phyloP scores from a whole-genome alignment of 179 eudicot species.

The Actinidia chinensis region DNA sequence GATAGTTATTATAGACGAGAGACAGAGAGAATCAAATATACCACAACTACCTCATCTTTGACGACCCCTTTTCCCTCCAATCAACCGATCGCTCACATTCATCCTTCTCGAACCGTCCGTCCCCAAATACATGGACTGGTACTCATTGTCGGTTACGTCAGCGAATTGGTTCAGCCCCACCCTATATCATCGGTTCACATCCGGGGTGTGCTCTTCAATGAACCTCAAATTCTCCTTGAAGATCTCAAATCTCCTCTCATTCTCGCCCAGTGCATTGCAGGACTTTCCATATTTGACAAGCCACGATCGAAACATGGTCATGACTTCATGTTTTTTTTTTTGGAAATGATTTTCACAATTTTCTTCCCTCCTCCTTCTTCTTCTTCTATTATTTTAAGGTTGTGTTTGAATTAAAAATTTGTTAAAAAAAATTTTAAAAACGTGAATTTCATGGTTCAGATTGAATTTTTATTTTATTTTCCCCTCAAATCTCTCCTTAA shows the following conservation, averaged over 20 bases:
- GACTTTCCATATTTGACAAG: conserved; percentile 44
- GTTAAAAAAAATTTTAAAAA: too few species aligned
- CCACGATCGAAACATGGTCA: conserved; percentile 57
- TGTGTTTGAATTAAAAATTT: too few species aligned
- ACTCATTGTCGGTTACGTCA: conserved; percentile 56
- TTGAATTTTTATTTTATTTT: too few species aligned
- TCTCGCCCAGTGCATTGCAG: conserved; percentile 63
- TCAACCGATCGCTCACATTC: conserved; percentile 35
- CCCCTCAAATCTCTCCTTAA: too few species aligned
- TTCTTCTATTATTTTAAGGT: too few species aligned
- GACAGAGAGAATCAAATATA: neutral
- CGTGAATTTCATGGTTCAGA: too few species aligned
- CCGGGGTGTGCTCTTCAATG: conserved; percentile 40
- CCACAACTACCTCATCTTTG: conserved; percentile 24
- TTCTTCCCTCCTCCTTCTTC: too few species aligned
- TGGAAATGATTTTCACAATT: too few species aligned
- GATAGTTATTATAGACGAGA: too few species aligned
- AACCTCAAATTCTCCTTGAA: conserved; percentile 51
- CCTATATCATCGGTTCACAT: conserved; percentile 26
- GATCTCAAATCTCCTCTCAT: conserved; percentile 52
- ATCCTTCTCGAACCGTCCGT: conserved; percentile 16
- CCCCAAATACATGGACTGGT: conserved; percentile 34
- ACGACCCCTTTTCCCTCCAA: conserved; percentile 23
- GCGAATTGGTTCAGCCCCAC: conserved; percentile 51
- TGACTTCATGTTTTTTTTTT: conserved; percentile 25